Evolutionary conservation across 148 eudicot genomes (phyloP).

Genomic region (Chenopodium album): DNA sequence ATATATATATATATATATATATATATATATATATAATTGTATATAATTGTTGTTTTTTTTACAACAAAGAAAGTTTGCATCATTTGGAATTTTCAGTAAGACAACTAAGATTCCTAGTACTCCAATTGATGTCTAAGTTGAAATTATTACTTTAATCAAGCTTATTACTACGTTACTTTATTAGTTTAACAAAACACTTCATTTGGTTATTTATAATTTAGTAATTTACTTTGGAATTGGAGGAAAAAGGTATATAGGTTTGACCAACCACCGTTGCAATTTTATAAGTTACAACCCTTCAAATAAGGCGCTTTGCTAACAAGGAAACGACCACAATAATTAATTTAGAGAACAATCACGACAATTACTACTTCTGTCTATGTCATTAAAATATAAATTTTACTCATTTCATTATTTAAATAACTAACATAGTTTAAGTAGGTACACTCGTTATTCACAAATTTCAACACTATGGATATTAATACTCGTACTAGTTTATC

Average conservation of each 20-base stretch:
- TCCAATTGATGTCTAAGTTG: background rate
- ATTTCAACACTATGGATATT: no score
- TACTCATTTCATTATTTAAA: no score
- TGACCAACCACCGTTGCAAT: background rate
- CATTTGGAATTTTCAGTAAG: conserved; percentile 17
- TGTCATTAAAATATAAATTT: no score
- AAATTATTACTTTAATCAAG: background rate
- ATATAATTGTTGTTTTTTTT: background rate
- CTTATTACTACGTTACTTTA: background rate
- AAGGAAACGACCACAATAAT: no score
- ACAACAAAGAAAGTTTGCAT: background rate
- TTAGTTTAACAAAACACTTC: background rate
- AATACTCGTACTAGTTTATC: no score
- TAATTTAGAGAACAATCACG: no score
- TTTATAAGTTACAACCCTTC: background rate
- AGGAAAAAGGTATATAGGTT: background rate
- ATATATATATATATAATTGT: no score
- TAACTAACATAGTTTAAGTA: no score
- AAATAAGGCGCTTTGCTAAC: background rate
- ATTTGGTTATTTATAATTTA: background rate
- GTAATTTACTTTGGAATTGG: background rate
- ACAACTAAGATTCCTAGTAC: conserved; percentile 31
- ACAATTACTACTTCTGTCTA: no score
- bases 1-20: no score
- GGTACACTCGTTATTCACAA: no score